Evolutionary conservation across 1,284 basidiomycete genomes (phyloP), one percentile per base, ranked within the genome.

Genomic region (Trichosporon coremiiforme): DNA sequence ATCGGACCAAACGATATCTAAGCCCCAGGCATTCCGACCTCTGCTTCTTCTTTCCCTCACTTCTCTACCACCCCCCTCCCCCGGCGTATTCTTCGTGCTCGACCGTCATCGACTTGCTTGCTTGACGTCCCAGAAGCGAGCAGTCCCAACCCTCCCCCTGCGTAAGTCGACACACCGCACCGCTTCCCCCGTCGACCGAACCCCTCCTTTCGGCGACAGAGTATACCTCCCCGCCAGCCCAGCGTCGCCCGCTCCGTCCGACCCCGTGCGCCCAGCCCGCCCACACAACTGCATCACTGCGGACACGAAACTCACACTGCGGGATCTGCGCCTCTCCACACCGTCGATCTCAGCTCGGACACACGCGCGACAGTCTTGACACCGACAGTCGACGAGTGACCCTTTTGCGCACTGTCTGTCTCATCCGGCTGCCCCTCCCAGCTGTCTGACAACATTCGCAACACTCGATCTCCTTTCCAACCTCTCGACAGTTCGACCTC

Each of bases 331-430:
- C 29, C 57, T n/a, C 57, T n/a, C n/a, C 5, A 13, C 57, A 15
- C 31, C 31, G 57, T 33, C 57, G 57, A 62, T 62, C 57, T 33
- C 20, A 35, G 57, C 57, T 62, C 31, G 15, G 57, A 33, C 29
- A 29, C 15, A n/a, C 57, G 29, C 31, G 5, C 29, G 29, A 10
- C 33, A 10, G 9, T 35, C 33, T 35, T 10, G 33, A 62, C 31
- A 33, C 31, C 8, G 55, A 17, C 17, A 2, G 57, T 22, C 5
- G 57, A 15, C 57, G 0, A 62, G 57, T 62, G 57, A 62, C 31
- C 8, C 29, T 15, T 10, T 25, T 53, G 31, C 55, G 55, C 55
- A 62, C 29, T 62, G 29, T 33, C 57, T 29, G 10, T 62, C 29
- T 6, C 29, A n/a, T 33, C 31, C 15, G 17, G 25, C 25, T 25